phyloP scores from a whole-genome alignment of 768 basidiomycete genomes.

The Baorangia bicolor region DNA sequence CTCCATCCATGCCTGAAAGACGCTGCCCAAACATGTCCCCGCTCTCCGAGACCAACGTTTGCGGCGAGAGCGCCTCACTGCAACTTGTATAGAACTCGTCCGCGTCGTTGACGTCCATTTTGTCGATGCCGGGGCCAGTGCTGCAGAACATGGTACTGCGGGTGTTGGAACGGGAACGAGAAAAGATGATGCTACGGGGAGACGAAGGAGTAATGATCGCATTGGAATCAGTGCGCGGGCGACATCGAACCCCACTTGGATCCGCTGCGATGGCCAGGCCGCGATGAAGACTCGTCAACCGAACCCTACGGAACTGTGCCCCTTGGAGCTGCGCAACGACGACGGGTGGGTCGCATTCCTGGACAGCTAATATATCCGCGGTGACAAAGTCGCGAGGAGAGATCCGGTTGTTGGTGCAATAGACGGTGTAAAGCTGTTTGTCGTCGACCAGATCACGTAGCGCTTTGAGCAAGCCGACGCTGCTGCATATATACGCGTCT shows the following conservation, averaged over 20 bases:
- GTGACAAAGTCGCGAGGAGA: conserved; percentile 46
- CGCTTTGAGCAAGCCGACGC: conserved; percentile 48
- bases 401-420: conserved; percentile 47
- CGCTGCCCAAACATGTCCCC: neutral
- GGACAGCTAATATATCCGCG: conserved; percentile 52
- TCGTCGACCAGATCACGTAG: conserved; percentile 44
- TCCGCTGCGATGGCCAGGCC: conserved; percentile 40
- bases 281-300: conserved; percentile 47
- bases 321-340: conserved; percentile 58
- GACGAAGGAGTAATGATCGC: conserved; percentile 26
- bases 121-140: conserved; percentile 2
- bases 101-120: conserved; percentile 2
- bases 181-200: conserved; percentile 29
- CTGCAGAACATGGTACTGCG: conserved; percentile 13
- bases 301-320: conserved; percentile 58
- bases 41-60: conserved; percentile 40
- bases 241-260: conserved; percentile 2
- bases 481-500: conserved; percentile 64
- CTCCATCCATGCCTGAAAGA: neutral
- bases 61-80: conserved; percentile 34
- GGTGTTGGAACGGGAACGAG: conserved; percentile 29
- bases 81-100: conserved; percentile 4
- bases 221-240: conserved; percentile 29
- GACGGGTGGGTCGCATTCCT: conserved; percentile 31
- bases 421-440: conserved; percentile 46